Conservation (phyloP, 352 stramenopile genomes). For the Globisporangium okanoganense region DNA sequence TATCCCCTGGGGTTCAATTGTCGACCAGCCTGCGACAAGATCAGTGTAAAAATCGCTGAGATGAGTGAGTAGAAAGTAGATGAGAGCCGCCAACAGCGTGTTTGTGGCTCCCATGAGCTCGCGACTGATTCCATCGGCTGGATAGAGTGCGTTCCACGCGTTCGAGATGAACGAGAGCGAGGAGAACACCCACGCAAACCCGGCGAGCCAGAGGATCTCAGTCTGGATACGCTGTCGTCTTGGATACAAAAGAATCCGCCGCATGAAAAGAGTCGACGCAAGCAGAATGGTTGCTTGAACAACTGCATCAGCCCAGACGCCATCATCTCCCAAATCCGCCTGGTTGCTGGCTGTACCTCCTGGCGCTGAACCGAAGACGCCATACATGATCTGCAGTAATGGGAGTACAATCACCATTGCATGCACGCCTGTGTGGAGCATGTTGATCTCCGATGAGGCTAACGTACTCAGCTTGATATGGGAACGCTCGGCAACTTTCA, state of each 20-base stretch:
- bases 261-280: conserved; percentile 19
- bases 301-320: neutral
- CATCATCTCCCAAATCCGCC: conserved; percentile 11
- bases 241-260: conserved; percentile 8
- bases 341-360: conserved; percentile 1
- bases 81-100: conserved; percentile 20
- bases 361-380: neutral
- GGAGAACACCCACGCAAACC: conserved; percentile 11
- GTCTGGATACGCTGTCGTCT: conserved; percentile 24
- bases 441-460: conserved; percentile 18
- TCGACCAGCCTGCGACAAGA: conserved; percentile 10
- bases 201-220: conserved; percentile 16
- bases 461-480: conserved; percentile 29
- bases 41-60: conserved; percentile 34
- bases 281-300: conserved; percentile 12
- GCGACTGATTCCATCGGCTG: conserved; percentile 1
- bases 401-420: conserved; percentile 12
- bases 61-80: conserved; percentile 26
- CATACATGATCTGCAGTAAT: conserved; percentile 15
- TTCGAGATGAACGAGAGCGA: conserved; percentile 20
- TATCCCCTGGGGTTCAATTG: conserved; percentile 4
- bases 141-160: conserved; percentile 15
- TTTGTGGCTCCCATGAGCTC: conserved; percentile 27
- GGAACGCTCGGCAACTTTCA: conserved; percentile 15
- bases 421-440: conserved; percentile 17